Percentiles rank a stretch among this genome's conserved stretches.
Evolutionary conservation across 768 basidiomycete species (phyloP).

Genomic region (Wakefieldia striispora): DNA sequence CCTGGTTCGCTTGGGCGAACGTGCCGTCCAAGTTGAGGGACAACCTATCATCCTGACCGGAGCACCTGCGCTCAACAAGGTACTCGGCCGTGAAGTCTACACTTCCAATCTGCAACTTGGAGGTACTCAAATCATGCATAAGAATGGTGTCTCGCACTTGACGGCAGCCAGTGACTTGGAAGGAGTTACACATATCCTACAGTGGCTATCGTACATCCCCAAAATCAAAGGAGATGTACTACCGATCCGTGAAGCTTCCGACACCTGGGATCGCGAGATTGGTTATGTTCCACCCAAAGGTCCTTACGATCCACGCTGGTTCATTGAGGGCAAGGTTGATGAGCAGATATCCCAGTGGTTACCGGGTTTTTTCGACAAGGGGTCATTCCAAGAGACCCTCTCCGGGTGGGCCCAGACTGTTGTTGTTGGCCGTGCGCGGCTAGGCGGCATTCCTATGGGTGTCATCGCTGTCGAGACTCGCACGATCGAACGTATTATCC

Average conservation of each 20-base stretch:
- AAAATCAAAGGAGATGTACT: slow-evolving; percentile 76
- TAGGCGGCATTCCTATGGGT: slow-evolving; percentile 96
- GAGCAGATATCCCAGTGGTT: slow-evolving; percentile 75
- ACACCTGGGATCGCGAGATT: slow-evolving; percentile 92
- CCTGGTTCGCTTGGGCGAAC: slow-evolving; percentile 95
- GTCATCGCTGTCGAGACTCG: slow-evolving; percentile 98
- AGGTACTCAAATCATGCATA: slow-evolving; percentile 99
- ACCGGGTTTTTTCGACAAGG: slow-evolving; percentile 95
- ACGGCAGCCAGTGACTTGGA: slow-evolving; percentile 94
- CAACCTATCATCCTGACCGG: slow-evolving; percentile 99
- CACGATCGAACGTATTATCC: slow-evolving; percentile 93
- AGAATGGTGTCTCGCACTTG: slow-evolving; percentile 98
- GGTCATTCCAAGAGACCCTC: slow-evolving; percentile 97
- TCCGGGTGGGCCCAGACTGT: slow-evolving; percentile 99
- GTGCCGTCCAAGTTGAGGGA: slow-evolving; percentile 97
- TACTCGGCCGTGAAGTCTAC: slow-evolving; percentile 97
- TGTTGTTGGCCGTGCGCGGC: slow-evolving; percentile 91
- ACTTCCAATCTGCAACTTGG: slow-evolving; percentile 98
- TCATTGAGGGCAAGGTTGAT: slow-evolving; percentile 92
- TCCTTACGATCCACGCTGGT: slow-evolving; percentile 95
- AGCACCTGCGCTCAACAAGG: slow-evolving; percentile 96
- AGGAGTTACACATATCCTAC: slow-evolving; percentile 89
- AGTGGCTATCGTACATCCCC: slow-evolving; percentile 95
- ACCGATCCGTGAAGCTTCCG: slow-evolving; percentile 70
- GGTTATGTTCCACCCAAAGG: slow-evolving; percentile 89